Conservation (phyloP, 352 stramenopile genomes). For the Nothophytophthora sp. region DNA sequence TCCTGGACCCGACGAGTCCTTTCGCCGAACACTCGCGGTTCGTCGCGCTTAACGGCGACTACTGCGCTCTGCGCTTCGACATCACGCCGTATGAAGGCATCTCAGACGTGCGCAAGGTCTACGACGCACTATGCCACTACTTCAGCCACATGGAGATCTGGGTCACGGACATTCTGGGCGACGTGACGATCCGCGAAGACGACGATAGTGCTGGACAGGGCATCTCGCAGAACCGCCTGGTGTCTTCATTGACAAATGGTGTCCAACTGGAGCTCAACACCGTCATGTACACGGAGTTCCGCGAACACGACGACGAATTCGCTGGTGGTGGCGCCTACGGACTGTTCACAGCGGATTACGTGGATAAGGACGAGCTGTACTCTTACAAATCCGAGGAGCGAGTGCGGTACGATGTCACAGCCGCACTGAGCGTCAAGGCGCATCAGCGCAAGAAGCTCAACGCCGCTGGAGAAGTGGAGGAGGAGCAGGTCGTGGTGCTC, state of each 20-base stretch:
- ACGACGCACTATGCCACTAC: conserved; percentile 51
- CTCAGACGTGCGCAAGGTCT: conserved; percentile 37
- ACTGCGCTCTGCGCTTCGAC: conserved; percentile 47
- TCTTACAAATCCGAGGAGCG: conserved; percentile 29
- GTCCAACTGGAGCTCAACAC: conserved; percentile 46
- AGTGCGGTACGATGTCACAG: conserved; percentile 35
- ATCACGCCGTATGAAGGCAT: conserved; percentile 42
- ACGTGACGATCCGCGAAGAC: conserved; percentile 59
- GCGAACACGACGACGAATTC: conserved; percentile 13
- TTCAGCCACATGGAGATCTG: conserved; percentile 55
- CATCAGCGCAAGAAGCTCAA: conserved; percentile 14
- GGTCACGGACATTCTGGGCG: conserved; percentile 51
- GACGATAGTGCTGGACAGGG: conserved; percentile 44
- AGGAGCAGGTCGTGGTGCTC: conserved; percentile 32
- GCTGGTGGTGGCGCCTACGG: conserved; percentile 15
- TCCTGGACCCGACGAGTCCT: conserved; percentile 34
- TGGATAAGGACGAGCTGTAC: conserved; percentile 41
- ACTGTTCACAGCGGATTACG: conserved; percentile 29
- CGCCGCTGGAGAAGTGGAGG: background rate
- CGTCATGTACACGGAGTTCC: conserved; percentile 33
- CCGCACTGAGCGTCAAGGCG: conserved; percentile 22
- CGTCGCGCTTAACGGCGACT: conserved; percentile 36
- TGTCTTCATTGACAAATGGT: conserved; percentile 31
- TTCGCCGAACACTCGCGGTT: conserved; percentile 52
- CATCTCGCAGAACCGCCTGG: conserved; percentile 46